These are phyloP conservation scores for Cyclotella sp. DNA, from an alignment of 108 stramenopile species.

Conservation along the genomic window DNA sequence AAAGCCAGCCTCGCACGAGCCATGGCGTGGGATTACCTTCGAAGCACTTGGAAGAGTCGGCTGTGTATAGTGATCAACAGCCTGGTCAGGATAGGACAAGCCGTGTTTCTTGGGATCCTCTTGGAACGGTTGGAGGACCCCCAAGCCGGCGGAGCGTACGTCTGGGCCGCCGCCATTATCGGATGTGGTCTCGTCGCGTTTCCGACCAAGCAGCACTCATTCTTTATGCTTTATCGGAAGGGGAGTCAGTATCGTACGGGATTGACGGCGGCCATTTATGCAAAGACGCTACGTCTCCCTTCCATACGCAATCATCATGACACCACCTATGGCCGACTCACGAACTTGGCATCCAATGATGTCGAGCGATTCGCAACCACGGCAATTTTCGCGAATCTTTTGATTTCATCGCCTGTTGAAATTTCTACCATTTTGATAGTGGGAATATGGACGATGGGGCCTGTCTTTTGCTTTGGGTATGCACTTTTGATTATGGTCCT, in stretches of 20 bases:
- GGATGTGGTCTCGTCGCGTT: conserved; percentile 18
- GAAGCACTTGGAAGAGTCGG: conserved; percentile 17
- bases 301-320: conserved; percentile 24
- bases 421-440: conserved; percentile 74
- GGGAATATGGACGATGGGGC: conserved; percentile 72
- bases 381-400: conserved; percentile 66
- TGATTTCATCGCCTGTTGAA: conserved; percentile 85
- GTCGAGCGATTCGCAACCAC: conserved; percentile 87
- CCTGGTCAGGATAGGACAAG: conserved; percentile 13
- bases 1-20: conserved; percentile 19
- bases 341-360: conserved; percentile 91
- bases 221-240: conserved; percentile 31
- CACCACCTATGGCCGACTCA: conserved; percentile 68
- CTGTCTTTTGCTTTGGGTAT: conserved; percentile 84
- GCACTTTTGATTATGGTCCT: conserved; percentile 74
- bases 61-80: conserved; percentile 4
- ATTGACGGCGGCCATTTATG: conserved; percentile 73
- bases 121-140: conserved; percentile 22
- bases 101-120: conserved; percentile 16
- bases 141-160: conserved; percentile 2
- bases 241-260: conserved; percentile 74
- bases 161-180: conserved; percentile 12
- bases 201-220: conserved; percentile 35
- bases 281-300: conserved; percentile 60
- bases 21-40: conserved; percentile 16